phyloP scores from a whole-genome alignment of 2,329 filamentous ascomycete species.

The Penicillium freii region DNA sequence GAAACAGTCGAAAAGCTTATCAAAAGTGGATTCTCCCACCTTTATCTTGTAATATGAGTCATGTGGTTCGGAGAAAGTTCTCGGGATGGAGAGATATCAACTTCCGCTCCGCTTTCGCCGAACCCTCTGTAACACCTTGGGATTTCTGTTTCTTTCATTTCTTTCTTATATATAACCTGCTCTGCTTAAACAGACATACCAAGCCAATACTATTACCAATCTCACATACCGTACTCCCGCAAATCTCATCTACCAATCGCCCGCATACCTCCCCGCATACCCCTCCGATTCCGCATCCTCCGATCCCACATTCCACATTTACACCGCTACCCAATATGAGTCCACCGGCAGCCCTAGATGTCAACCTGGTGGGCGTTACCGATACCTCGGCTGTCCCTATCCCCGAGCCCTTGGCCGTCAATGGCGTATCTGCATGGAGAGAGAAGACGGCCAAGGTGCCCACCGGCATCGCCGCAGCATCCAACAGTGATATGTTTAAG shows the following conservation, averaged over 20 bases:
- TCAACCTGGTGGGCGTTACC: conserved; percentile 35
- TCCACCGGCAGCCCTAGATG: conserved; percentile 29
- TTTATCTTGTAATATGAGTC: conserved; percentile 1
- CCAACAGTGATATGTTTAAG: conserved; percentile 82
- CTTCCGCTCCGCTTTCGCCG: conserved; percentile 11
- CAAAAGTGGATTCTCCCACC: not conserved
- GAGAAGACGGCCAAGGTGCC: conserved; percentile 66
- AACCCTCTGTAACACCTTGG: not conserved
- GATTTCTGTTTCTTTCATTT: not conserved
- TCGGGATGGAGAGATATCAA: not conserved
- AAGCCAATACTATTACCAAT: not conserved
- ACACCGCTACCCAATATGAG: conserved; percentile 17
- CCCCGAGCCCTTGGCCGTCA: conserved; percentile 56
- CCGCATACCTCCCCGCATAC: not conserved
- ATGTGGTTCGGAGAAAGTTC: conserved; percentile 3
- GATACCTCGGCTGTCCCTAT: conserved; percentile 39
- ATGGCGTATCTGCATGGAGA: conserved; percentile 66
- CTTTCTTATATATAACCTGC: not conserved
- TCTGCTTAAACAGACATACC: not conserved
- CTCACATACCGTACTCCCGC: not conserved
- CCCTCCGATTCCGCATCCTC: not conserved
- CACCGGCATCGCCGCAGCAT: conserved; percentile 72
- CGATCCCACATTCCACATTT: not conserved
- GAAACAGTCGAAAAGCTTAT: not conserved
- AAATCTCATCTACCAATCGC: not conserved